Conservation (phyloP, 2,329 filamentous ascomycete genomes). For the Sarocladium oryzae region DNA sequence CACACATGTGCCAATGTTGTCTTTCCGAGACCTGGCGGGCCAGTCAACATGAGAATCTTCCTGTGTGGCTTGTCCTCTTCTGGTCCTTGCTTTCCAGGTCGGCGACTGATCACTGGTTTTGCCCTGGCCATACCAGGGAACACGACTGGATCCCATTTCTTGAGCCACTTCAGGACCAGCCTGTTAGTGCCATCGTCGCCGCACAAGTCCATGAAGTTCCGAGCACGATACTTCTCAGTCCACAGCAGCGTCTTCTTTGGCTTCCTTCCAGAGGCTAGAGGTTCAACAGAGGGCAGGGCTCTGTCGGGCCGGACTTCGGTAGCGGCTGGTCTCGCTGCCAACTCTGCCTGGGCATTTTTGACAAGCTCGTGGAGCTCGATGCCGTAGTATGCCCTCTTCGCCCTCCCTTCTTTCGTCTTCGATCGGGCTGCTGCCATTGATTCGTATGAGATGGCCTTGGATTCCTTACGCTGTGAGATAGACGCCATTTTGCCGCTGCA, state of each 20-base stretch:
- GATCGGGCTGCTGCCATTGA: conserved; percentile 62
- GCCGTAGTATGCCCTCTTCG: conserved; percentile 77
- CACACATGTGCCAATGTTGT: conserved; percentile 96
- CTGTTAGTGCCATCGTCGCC: conserved; percentile 93
- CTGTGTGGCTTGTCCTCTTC: conserved; percentile 71
- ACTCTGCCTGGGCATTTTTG: conserved; percentile 60
- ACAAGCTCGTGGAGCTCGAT: conserved; percentile 84
- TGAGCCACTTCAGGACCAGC: conserved; percentile 85
- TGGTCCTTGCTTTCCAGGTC: conserved; percentile 31
- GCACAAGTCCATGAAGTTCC: conserved; percentile 85
- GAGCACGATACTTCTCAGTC: conserved; percentile 96
- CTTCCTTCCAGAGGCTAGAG: conserved; percentile 26
- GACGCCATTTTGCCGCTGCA: conserved; percentile 51
- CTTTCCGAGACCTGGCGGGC: conserved; percentile 89
- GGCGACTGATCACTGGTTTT: conserved; percentile 38
- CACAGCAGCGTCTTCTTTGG: conserved; percentile 60
- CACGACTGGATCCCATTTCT: conserved; percentile 87
- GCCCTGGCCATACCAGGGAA: conserved; percentile 69
- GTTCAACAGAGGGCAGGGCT: conserved; percentile 37
- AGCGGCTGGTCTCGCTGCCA: conserved; percentile 27
- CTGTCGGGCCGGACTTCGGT: conserved; percentile 12
- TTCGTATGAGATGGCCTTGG: conserved; percentile 50
- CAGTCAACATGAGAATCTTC: conserved; percentile 85
- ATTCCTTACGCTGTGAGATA: conserved; percentile 47
- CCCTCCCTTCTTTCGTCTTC: conserved; percentile 58